phyloP scores from a whole-genome alignment of 495 filamentous ascomycete species.

The Hyaloscypha finlandica region DNA sequence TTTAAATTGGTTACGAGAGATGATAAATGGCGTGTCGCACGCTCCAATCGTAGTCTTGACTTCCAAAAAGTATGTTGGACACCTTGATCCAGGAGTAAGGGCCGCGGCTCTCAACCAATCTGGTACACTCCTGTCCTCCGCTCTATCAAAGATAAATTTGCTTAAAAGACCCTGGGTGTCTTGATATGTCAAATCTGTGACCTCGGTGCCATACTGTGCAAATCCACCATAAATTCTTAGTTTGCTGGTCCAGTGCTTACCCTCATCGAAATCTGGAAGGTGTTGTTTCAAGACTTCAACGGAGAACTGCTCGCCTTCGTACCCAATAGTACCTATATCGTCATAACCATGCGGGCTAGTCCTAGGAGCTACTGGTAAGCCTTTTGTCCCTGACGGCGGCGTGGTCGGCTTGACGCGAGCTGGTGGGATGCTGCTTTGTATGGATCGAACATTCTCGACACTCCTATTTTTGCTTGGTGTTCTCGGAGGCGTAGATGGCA shows the following conservation, averaged over 20 bases:
- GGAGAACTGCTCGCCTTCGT: neutral
- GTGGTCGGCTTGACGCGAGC: neutral
- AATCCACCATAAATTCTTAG: neutral
- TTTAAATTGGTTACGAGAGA: constrained; percentile 9
- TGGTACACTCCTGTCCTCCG: constrained; percentile 3
- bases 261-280: neutral
- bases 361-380: neutral
- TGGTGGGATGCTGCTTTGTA: neutral
- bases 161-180: constrained; percentile 10
- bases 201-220: neutral
- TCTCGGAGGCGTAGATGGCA: constrained; percentile 1
- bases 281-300: neutral
- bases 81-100: constrained; percentile 5
- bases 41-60: constrained; percentile 13
- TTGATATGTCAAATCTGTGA: constrained; percentile 11
- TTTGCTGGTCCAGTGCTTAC: neutral
- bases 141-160: constrained; percentile 12
- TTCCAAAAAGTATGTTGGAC: constrained; percentile 17
- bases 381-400: neutral
- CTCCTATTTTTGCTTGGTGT: neutral
- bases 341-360: neutral
- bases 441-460: neutral
- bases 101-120: constrained; percentile 6
- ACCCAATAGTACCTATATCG: neutral
- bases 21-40: constrained; percentile 1